Conservation (phyloP, 495 filamentous ascomycete genomes). For the Hyaloscypha finlandica region DNA sequence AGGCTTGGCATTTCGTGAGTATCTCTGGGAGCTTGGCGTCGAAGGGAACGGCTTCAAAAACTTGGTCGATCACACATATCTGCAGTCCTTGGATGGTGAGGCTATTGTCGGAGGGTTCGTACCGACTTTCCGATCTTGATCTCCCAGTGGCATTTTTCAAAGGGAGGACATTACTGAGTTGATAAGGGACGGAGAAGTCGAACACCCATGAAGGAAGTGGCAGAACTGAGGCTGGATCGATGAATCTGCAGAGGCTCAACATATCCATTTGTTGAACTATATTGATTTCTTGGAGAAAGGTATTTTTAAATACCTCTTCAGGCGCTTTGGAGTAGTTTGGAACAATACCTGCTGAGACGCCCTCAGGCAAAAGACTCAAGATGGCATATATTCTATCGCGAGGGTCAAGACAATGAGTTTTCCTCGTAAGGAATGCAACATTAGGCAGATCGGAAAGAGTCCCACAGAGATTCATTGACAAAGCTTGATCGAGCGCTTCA, state of each 20-base stretch:
- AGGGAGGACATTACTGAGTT: neutral
- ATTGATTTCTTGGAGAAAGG: neutral
- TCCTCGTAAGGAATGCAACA: neutral
- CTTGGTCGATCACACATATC: neutral
- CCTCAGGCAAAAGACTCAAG: neutral
- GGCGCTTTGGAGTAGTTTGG: neutral
- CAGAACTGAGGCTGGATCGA: neutral
- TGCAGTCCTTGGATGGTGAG: neutral
- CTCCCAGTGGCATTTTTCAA: neutral
- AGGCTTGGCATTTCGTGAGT: neutral
- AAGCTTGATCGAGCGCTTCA: neutral
- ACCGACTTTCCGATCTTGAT: neutral
- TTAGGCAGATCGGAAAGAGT: neutral
- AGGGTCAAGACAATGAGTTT: neutral
- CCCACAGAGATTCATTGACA: neutral
- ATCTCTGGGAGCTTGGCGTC: neutral
- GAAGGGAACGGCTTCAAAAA: neutral
- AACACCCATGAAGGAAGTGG: neutral
- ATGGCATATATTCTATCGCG: neutral
- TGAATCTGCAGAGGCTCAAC: neutral
- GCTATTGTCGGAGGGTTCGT: neutral
- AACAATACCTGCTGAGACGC: neutral
- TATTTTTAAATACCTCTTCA: neutral
- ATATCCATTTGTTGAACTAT: neutral
- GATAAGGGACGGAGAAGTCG: neutral